Conservation (phyloP, 495 filamentous ascomycete species). For the Platismatia glauca region DNA sequence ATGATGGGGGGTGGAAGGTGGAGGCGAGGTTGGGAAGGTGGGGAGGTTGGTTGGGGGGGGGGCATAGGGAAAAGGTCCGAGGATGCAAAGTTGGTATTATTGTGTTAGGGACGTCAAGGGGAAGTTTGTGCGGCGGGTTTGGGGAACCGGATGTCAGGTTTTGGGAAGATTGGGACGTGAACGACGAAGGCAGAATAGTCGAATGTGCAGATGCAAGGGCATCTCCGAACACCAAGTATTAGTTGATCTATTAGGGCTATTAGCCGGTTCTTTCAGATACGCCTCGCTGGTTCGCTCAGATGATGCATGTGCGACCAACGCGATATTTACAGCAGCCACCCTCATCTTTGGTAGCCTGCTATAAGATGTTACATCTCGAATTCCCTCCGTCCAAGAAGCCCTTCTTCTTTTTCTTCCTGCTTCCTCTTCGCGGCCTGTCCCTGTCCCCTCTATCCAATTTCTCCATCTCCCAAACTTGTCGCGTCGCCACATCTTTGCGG, state of each 20-base stretch:
- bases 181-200: neutral
- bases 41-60: neutral
- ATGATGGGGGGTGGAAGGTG: too few species aligned
- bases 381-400: neutral
- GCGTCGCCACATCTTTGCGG: conserved; percentile 52
- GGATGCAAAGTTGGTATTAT: neutral
- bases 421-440: neutral
- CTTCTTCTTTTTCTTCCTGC: neutral
- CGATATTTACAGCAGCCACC: conserved; percentile 2
- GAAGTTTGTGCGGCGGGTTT: neutral
- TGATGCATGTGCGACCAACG: neutral
- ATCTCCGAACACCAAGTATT: neutral
- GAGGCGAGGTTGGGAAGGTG: neutral
- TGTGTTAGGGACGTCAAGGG: too few species aligned
- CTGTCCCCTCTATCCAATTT: conserved; percentile 28
- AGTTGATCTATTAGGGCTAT: neutral
- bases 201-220: neutral
- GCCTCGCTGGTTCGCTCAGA: conserved; percentile 1
- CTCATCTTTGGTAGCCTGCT: neutral
- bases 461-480: conserved; percentile 36
- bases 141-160: neutral
- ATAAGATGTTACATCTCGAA: conserved; percentile 10
- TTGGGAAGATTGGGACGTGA: neutral
- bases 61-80: neutral
- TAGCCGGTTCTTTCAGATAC: neutral